A percentile compares a stretch with the other conserved stretches of the same genome.
These are phyloP conservation scores for Colletotrichum lupini DNA, from an alignment of 2,329 filamentous ascomycete genomes.

Conservation along the genomic window DNA sequence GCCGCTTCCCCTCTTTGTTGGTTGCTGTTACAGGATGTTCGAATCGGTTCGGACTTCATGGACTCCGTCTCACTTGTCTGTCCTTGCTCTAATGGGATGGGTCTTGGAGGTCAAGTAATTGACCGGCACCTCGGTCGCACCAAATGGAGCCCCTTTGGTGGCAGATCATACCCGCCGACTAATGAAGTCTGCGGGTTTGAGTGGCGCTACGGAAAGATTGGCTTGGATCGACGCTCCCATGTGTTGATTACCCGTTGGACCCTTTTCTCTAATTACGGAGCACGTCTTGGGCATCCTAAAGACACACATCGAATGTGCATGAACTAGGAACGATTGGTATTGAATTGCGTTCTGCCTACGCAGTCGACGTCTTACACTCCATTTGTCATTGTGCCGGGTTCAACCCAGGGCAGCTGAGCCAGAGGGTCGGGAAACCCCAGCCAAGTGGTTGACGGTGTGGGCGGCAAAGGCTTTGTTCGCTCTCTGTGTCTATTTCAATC, in stretches of 20 bases:
- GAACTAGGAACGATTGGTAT: neutral
- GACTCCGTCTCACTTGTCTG: neutral
- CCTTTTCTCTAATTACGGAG: constrained; percentile 26
- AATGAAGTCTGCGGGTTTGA: constrained; percentile 15
- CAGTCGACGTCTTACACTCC: neutral
- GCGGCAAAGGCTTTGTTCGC: constrained; percentile 1
- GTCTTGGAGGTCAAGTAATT: neutral
- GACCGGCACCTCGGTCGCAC: neutral
- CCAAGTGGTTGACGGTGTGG: constrained; percentile 1
- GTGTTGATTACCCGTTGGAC: constrained; percentile 24
- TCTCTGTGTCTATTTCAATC: neutral
- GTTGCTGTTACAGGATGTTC: neutral
- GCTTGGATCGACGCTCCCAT: constrained; percentile 29
- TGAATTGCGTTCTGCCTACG: neutral
- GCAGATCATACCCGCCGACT: constrained; percentile 21
- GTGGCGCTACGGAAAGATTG: constrained; percentile 28
- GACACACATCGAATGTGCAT: neutral
- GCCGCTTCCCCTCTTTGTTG: constrained; percentile 18
- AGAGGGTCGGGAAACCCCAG: neutral
- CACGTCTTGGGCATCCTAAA: constrained; percentile 19
- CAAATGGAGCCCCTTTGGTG: neutral
- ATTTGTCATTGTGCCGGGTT: constrained; percentile 10
- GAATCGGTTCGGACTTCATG: neutral
- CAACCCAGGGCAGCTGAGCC: neutral
- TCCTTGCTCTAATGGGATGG: constrained; percentile 12